These are phyloP conservation scores for Beta lomatogona DNA, from an alignment of 179 eudicot genomes.

Conservation along the genomic window DNA sequence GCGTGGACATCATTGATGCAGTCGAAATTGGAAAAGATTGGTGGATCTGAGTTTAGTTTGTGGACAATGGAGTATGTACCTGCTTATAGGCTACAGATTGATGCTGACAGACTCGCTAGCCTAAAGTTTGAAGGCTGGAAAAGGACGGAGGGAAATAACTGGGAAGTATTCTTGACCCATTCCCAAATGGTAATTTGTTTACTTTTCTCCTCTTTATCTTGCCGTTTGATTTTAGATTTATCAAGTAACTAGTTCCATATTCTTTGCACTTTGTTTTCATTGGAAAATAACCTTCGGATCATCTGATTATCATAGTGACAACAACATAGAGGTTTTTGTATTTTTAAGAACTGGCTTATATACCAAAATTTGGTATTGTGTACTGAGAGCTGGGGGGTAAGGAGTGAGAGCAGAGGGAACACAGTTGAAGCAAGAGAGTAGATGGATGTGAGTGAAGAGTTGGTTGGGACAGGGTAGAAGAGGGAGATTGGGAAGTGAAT, in stretches of 20 bases:
- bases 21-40: conserved; percentile 70
- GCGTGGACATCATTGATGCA: conserved; percentile 53
- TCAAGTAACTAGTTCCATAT: neutral
- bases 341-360: neutral
- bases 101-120: conserved; percentile 41
- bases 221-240: neutral
- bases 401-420: neutral
- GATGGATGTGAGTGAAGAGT: neutral
- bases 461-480: neutral
- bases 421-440: neutral
- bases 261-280: neutral
- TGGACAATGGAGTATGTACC: conserved; percentile 80
- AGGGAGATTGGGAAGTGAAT: neutral
- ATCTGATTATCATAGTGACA: neutral
- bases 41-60: conserved; percentile 75
- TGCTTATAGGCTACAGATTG: conserved; percentile 71
- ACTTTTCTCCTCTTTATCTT: conserved; percentile 2
- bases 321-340: too few species aligned
- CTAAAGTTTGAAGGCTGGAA: conserved; percentile 78
- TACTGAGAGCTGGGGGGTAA: neutral
- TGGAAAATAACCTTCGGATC: neutral
- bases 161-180: conserved; percentile 83
- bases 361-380: neutral
- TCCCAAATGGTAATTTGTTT: conserved; percentile 80
- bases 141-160: conserved; percentile 44